These are phyloP conservation scores for Blastobotrys chiropterorum DNA, from an alignment of 805 yeast species.

Conservation along the genomic window DNA sequence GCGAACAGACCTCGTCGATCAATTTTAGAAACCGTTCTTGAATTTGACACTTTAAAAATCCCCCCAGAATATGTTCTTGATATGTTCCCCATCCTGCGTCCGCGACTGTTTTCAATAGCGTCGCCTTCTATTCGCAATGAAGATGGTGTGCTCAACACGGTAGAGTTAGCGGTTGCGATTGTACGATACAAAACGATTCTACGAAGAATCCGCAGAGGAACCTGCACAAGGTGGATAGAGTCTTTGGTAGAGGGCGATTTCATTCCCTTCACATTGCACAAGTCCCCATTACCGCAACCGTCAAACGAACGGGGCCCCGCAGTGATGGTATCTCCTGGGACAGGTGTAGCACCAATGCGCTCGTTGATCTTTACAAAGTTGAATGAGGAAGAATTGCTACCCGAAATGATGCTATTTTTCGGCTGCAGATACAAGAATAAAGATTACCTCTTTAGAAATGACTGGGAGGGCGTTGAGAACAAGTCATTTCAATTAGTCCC, in stretches of 20 bases:
- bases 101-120: conserved; percentile 82
- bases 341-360: conserved; percentile 93
- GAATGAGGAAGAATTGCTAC: not conserved
- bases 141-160: conserved; percentile 17
- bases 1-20: conserved; percentile 92
- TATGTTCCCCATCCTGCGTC: conserved; percentile 68
- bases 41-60: conserved; percentile 67
- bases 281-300: conserved; percentile 39
- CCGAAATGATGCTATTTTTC: conserved; percentile 49
- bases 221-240: conserved; percentile 74
- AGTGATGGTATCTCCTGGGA: conserved; percentile 84
- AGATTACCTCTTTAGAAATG: conserved; percentile 61
- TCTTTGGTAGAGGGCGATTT: conserved; percentile 42
- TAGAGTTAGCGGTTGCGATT: conserved; percentile 74
- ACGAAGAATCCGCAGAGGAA: conserved; percentile 67
- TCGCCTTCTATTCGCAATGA: no score
- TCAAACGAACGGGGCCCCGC: conserved; percentile 46
- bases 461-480: conserved; percentile 41
- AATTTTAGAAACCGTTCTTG: conserved; percentile 73
- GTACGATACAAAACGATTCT: conserved; percentile 83
- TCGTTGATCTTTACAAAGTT: conserved; percentile 48
- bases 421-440: conserved; percentile 65
- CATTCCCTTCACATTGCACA: conserved; percentile 41
- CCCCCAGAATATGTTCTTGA: conserved; percentile 76
- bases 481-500: conserved; percentile 34